Evolutionary conservation across 805 yeast genomes (phyloP), one percentile per base, ranked within the genome.

Genomic region (Ogataea nitratoaversa): DNA sequence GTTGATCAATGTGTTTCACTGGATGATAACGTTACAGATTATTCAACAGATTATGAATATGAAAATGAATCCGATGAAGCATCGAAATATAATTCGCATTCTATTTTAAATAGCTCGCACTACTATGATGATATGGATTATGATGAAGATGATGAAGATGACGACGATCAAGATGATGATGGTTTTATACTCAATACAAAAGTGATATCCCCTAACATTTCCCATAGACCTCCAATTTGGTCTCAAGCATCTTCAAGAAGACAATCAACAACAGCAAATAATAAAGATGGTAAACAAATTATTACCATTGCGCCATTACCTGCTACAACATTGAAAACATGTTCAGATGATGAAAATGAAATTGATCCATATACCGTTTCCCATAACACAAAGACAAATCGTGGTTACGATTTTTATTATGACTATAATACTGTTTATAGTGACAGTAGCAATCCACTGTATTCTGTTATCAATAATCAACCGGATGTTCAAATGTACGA

Each of bases 1-100:
- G 99, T 93, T 24, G 90, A 88, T 60, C 99, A 93, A 62, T 93
- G 99, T 62, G 80, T 86, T 46, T 90, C 95, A 0, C 59, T 90
- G 9, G 79, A 74, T 42, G 56, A 56, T 34, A 49, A 54, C 22
- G 31, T 32, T 11, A 42, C 57, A 1, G 66, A 63, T 16, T 57
- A 62, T 27, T 47, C 48, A 17, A 42, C 47, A 5, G 57, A 50
- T 19, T 40, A 44, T 30, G 54, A 47, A 22, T 44, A 38, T 24
- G 54, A 52, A n/a, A 48, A 52, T 33, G 46, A 41, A 8, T 48
- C 56, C 5, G 56, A 56, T 28, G 57, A 57, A 30, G 57, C 46
- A 35, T 63, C 54, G 27, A 52, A 47, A 34, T 57, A 35, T 19
- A 22, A 39, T 13, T 36, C 46, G 4, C 34, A 22, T 14, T 38